phyloP scores from a whole-genome alignment of 345 rosid genomes.

The Acer yangbiense region DNA sequence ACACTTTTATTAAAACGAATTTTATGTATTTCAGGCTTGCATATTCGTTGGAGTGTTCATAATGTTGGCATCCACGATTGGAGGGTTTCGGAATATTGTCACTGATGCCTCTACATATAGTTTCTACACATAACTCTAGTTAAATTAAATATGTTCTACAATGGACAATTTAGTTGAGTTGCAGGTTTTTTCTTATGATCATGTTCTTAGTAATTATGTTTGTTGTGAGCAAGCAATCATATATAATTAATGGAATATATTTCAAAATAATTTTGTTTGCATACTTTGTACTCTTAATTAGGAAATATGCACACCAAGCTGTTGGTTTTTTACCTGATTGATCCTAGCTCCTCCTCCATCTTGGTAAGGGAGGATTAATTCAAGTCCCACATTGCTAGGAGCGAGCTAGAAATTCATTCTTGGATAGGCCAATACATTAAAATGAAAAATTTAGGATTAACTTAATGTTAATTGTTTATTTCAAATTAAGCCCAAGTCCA shows the following conservation, averaged over 20 bases:
- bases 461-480: no score
- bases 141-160: not conserved
- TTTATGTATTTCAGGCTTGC: conserved; percentile 39
- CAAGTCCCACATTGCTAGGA: no score
- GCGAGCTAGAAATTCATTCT: no score
- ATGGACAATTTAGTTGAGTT: not conserved
- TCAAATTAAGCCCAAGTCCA: no score
- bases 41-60: conserved; percentile 72
- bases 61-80: conserved; percentile 90
- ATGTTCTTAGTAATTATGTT: not conserved
- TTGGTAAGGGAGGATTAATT: no score
- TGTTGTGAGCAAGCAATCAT: not conserved
- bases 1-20: no score
- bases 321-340: no score
- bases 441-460: no score
- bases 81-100: conserved; percentile 84
- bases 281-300: not conserved
- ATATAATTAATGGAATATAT: no score
- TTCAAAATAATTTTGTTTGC: not conserved
- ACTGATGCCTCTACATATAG: conserved; percentile 75
- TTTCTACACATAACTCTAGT: conserved; percentile 56
- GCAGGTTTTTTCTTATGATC: no score
- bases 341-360: no score
- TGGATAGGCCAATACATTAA: no score
- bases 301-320: not conserved